Evolutionary conservation across 202 grass and related monocot genomes (phyloP).

Genomic region (Elaeis oleifera): DNA sequence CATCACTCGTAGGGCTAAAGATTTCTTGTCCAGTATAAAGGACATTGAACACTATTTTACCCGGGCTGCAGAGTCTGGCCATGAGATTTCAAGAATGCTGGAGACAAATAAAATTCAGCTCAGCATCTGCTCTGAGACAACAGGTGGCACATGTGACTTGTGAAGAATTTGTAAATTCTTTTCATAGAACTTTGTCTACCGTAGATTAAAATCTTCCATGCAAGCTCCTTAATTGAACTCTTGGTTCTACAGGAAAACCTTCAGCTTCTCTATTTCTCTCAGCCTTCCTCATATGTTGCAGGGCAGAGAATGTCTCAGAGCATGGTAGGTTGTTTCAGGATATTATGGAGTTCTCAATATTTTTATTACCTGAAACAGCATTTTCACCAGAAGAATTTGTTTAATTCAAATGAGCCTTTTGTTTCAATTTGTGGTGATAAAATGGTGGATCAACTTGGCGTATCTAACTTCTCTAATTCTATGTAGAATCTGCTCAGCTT

Average conservation of each 20-base stretch:
- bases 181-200: neutral
- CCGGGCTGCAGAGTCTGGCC: slow-evolving; percentile 42
- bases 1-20: slow-evolving; percentile 86
- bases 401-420: neutral
- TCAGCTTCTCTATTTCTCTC: slow-evolving; percentile 13
- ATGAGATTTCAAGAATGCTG: slow-evolving; percentile 62
- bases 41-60: slow-evolving; percentile 52
- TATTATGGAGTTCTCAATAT: neutral
- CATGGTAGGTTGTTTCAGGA: slow-evolving; percentile 28
- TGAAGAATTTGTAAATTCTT: neutral
- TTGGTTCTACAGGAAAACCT: slow-evolving; percentile 33
- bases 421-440: neutral
- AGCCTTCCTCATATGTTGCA: slow-evolving; percentile 36
- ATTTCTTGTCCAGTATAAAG: slow-evolving; percentile 62
- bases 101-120: slow-evolving; percentile 46
- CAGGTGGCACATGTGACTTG: slow-evolving; percentile 25
- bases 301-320: slow-evolving; percentile 18
- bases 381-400: slow-evolving; percentile 3
- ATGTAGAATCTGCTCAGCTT: slow-evolving; percentile 34
- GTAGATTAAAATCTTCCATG: no score
- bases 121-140: slow-evolving; percentile 28
- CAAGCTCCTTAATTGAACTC: neutral
- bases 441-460: no score
- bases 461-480: slow-evolving; percentile 6
- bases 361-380: slow-evolving; percentile 8